Percentiles rank a stretch among this genome's conserved stretches.
phyloP scores from a whole-genome alignment of 2,329 filamentous ascomycete species.

The Trichoderma arundinaceum region DNA sequence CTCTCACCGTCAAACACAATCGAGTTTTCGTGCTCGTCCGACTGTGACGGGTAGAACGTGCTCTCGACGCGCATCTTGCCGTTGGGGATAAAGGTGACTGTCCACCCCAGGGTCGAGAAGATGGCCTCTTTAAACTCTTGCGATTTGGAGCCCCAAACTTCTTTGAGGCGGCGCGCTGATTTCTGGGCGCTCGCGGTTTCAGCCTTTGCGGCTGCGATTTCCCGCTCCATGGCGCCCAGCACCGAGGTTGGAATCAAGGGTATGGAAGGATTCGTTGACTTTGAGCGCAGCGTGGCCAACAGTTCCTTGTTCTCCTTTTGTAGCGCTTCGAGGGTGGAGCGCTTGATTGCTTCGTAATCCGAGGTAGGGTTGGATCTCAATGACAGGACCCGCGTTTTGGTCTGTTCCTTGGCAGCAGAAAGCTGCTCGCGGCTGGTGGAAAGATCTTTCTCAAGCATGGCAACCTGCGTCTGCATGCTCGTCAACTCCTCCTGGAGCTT shows the following conservation, averaged over 20 bases:
- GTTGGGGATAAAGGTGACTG: conserved; percentile 94
- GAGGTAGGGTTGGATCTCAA: conserved; percentile 92
- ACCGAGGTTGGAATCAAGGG: conserved; percentile 77
- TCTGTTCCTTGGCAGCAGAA: conserved; percentile 65
- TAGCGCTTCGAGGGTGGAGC: conserved; percentile 76
- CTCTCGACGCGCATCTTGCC: conserved; percentile 91
- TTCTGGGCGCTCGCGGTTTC: conserved; percentile 79
- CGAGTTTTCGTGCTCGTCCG: conserved; percentile 72
- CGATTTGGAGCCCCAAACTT: conserved; percentile 90
- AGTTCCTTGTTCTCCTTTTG: conserved; percentile 85
- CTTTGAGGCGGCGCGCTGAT: conserved; percentile 81
- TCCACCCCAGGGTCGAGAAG: conserved; percentile 89
- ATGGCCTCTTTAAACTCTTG: conserved; percentile 96
- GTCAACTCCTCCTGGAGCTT: conserved; percentile 80
- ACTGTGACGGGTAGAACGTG: conserved; percentile 76
- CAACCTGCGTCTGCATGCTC: conserved; percentile 70
- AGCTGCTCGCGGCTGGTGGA: conserved; percentile 76
- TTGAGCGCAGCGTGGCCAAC: conserved; percentile 69
- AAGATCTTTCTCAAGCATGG: conserved; percentile 76
- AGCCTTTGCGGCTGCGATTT: conserved; percentile 72
- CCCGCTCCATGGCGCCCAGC: conserved; percentile 74
- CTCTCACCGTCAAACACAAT: conserved; percentile 90
- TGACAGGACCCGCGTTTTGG: conserved; percentile 81
- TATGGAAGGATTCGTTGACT: conserved; percentile 49
- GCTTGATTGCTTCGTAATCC: conserved; percentile 82